Percentiles rank a stretch among this genome's conserved stretches.
phyloP scores from a whole-genome alignment of 768 basidiomycete species.

The Naganishia kalamii region DNA sequence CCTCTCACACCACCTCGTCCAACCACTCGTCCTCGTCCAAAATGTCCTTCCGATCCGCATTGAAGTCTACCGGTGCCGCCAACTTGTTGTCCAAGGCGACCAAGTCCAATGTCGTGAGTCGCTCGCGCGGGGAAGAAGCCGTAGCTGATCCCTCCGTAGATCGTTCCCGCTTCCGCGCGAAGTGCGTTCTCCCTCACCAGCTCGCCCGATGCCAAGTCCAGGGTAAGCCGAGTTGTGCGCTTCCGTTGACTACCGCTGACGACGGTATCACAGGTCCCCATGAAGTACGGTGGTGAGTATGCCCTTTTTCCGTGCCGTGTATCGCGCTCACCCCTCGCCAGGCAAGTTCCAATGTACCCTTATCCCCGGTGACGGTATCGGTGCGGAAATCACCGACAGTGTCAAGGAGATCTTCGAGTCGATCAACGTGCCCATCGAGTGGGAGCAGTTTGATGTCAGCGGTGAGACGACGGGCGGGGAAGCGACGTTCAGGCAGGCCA shows the following conservation, averaged over 20 bases:
- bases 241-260: background rate
- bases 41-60: slow-evolving; percentile 29
- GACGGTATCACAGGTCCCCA: slow-evolving; percentile 33
- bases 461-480: slow-evolving; percentile 92
- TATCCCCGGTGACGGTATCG: slow-evolving; percentile 97
- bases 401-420: slow-evolving; percentile 98
- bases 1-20: background rate
- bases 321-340: background rate
- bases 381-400: slow-evolving; percentile 91
- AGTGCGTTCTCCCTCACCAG: slow-evolving; percentile 11
- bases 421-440: slow-evolving; percentile 96
- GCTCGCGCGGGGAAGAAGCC: background rate
- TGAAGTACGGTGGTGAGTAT: slow-evolving; percentile 46
- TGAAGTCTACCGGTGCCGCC: slow-evolving; percentile 23
- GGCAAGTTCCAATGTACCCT: slow-evolving; percentile 54
- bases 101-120: slow-evolving; percentile 20
- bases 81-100: slow-evolving; percentile 18
- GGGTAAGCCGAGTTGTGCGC: background rate
- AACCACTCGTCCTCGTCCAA: background rate
- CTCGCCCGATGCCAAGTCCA: slow-evolving; percentile 15
- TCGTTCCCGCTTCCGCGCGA: slow-evolving; percentile 11
- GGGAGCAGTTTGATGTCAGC: slow-evolving; percentile 97
- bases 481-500: slow-evolving; percentile 90
- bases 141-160: background rate
- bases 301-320: slow-evolving; percentile 48